Conservation (phyloP, 371 early-diverging fungal genomes). For the Furculomyces boomerangus region DNA sequence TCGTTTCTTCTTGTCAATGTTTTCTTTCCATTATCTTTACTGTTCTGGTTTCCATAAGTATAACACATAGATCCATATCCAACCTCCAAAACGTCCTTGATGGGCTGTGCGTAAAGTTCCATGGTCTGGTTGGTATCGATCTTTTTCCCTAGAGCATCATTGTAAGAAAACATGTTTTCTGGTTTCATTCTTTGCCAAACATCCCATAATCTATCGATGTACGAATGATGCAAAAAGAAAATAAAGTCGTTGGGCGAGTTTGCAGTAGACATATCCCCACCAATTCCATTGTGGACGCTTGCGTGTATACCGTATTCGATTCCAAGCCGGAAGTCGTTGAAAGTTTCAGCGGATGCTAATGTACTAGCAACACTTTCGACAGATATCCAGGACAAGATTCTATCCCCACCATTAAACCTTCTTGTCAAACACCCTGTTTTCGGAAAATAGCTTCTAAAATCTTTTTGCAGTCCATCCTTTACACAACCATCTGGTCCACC, state of each 20-base stretch:
- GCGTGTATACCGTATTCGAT: constrained; percentile 27
- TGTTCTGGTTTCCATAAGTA: constrained; percentile 10
- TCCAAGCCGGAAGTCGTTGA: constrained; percentile 17
- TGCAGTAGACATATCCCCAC: constrained; percentile 28
- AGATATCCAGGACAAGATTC: constrained; percentile 18
- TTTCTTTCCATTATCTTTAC: too few species aligned
- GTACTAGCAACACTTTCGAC: constrained; percentile 19
- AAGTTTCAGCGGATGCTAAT: constrained; percentile 11
- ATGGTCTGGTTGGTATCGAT: constrained; percentile 6
- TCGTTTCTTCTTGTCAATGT: background rate
- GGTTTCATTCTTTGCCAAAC: constrained; percentile 25
- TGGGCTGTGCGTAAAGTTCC: constrained; percentile 2
- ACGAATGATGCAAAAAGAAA: constrained; percentile 32
- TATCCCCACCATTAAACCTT: constrained; percentile 15
- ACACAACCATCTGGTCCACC: constrained; percentile 14
- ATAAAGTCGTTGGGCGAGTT: constrained; percentile 30
- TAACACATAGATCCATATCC: constrained; percentile 24
- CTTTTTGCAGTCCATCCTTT: constrained; percentile 10
- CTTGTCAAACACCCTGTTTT: constrained; percentile 18
- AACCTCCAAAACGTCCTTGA: constrained; percentile 16
- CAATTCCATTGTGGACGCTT: constrained; percentile 21
- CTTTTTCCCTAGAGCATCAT: background rate
- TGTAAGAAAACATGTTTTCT: constrained; percentile 1
- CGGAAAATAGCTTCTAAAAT: constrained; percentile 12
- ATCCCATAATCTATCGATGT: constrained; percentile 28